These are phyloP conservation scores for Pseudonitzschia multiseries DNA, from an alignment of 108 stramenopile species.

Conservation along the genomic window DNA sequence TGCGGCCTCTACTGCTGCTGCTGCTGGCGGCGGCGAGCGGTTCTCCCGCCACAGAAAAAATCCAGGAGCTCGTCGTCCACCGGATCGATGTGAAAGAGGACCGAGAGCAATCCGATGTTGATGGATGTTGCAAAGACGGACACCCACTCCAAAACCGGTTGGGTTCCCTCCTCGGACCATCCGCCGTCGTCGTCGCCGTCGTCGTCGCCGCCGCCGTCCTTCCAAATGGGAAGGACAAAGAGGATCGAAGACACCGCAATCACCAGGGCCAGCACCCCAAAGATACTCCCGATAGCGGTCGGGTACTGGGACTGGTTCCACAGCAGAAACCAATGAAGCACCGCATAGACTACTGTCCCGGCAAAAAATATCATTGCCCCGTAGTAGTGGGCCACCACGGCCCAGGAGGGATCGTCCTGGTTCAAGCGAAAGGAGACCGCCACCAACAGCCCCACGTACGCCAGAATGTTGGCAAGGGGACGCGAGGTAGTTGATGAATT, in stretches of 20 bases:
- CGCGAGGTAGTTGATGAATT: background rate
- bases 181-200: no score
- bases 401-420: slow-evolving; percentile 8
- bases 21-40: background rate
- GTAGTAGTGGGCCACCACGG: background rate
- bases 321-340: background rate
- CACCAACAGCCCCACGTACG: slow-evolving; percentile 4
- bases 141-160: slow-evolving; percentile 6
- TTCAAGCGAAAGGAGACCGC: background rate
- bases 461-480: background rate
- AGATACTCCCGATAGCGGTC: background rate
- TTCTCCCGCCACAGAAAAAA: background rate
- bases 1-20: background rate
- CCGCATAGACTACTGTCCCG: background rate
- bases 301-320: background rate
- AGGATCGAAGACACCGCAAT: background rate
- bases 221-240: background rate
- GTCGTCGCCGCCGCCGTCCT: no score
- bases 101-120: background rate
- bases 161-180: background rate
- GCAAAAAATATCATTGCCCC: slow-evolving; percentile 1
- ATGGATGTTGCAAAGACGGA: background rate
- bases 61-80: slow-evolving; percentile 12
- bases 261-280: background rate
- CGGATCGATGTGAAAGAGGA: slow-evolving; percentile 3